Conservation (phyloP, 164 flowering plant genomes). For the Stephania yunnanensis region DNA sequence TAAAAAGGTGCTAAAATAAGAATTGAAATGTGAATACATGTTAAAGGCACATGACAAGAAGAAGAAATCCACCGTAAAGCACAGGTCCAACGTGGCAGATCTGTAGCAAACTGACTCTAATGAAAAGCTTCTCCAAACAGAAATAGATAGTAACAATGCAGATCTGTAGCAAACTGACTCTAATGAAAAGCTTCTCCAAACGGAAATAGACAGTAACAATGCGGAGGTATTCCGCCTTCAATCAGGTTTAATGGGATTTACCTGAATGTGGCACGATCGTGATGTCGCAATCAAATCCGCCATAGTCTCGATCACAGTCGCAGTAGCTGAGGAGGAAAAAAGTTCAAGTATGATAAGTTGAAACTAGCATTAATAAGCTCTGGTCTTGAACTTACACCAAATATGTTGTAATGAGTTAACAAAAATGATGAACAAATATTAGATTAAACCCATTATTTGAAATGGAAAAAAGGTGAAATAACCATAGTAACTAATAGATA, state of each 20-base stretch:
- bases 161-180: background rate
- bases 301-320: slow-evolving; percentile 75
- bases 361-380: background rate
- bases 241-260: slow-evolving; percentile 6
- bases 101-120: background rate
- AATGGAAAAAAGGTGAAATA: background rate
- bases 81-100: slow-evolving; percentile 1
- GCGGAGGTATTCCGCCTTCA: background rate
- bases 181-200: background rate
- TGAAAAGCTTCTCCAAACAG: background rate
- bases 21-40: background rate
- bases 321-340: slow-evolving; percentile 58
- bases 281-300: slow-evolving; percentile 89
- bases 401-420: no score
- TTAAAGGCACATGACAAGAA: background rate
- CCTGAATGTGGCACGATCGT: slow-evolving; percentile 62
- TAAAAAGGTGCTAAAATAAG: background rate
- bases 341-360: background rate
- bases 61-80: slow-evolving; percentile 5
- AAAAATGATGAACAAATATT: no score
- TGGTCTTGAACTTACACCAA: no score
- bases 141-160: background rate
- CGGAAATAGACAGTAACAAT: background rate
- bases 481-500: background rate
- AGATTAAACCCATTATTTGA: no score